These are phyloP conservation scores for Saitozyma podzolica DNA, from an alignment of 768 basidiomycete species.

Conservation along the genomic window DNA sequence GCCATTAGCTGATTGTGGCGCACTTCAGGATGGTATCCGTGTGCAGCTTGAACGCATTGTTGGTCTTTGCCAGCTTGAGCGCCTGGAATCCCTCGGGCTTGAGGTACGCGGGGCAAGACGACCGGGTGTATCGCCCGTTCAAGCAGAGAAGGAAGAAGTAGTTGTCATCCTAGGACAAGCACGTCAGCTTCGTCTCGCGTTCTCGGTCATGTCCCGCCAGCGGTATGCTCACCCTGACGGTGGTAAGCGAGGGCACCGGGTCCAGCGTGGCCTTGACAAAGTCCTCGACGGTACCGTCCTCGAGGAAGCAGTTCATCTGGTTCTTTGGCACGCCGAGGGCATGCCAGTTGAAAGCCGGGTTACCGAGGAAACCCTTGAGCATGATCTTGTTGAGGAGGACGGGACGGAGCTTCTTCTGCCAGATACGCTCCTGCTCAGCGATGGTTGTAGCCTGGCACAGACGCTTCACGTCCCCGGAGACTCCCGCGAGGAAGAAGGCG, in stretches of 20 bases:
- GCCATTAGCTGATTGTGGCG: conserved; percentile 24
- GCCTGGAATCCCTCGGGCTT: conserved; percentile 63
- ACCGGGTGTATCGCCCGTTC: conserved; percentile 62
- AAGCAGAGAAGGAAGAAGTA: conserved; percentile 64
- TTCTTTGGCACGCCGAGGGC: conserved; percentile 74
- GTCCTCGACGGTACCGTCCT: conserved; percentile 52
- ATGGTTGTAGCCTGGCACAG: conserved; percentile 62
- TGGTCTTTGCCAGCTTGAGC: conserved; percentile 56
- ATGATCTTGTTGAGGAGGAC: conserved; percentile 65
- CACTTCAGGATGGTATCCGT: conserved; percentile 71
- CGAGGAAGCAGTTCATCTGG: conserved; percentile 64
- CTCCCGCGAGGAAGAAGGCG: conserved; percentile 65
- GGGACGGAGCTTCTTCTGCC: conserved; percentile 63
- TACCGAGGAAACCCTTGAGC: conserved; percentile 59
- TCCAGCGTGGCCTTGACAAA: conserved; percentile 55
- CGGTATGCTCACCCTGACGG: conserved; percentile 22
- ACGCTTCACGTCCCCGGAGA: conserved; percentile 60
- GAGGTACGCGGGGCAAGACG: conserved; percentile 65
- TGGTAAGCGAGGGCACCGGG: conserved; percentile 51
- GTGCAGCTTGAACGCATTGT: conserved; percentile 66
- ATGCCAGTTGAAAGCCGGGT: conserved; percentile 68
- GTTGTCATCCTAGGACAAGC: conserved; percentile 55
- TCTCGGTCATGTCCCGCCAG: too few species aligned
- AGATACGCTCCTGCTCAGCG: conserved; percentile 64
- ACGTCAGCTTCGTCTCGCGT: conserved; percentile 1